Base-by-base conservation (phyloP, 345 rosid species). In the Linum tenue region DNA sequence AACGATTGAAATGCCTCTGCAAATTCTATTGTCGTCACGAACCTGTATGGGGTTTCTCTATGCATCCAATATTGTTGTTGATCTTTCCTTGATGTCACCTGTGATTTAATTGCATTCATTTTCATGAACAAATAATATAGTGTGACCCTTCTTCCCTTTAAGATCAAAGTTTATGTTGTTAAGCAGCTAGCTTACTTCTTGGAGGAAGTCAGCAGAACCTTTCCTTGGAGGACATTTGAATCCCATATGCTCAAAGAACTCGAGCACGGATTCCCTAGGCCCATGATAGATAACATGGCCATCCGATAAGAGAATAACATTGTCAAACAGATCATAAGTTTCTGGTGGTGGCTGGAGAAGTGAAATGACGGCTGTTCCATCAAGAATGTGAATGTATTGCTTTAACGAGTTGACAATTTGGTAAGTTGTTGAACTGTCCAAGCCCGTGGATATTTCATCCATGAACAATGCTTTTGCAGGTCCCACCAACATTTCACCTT, bases 401-500 rank as follows among this genome's bases (percentile, higher is more conserved):
- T 61, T 61, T 39, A 61, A 11, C 39, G 64, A 61, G 48, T 61
- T 61, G 2, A 61, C 64, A 39, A 61, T 61, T 39, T 61, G 64
- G 64, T 7, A 61, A 5, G 64, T 61, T 1, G 64, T 61, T 38
- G 64, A 61, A 40, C 64, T 61, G 35, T 61, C 64, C 48, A 61
- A 61, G 17, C 64, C 64, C 10, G 64, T 61, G n/a, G 64, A 61
- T 3, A 61, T 61, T 6, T 61, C 64, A 22, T 61, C 64, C 64
- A 61, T 61, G 35, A 61, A 61, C 22, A 61, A 42, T 40, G 64
- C 43, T 17, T 61, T 61, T 22, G 64, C n/a, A 5, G 64, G 64
- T 61, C 64, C 64, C 39, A 61, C 64, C 64, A 61, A 31, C 64
- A 61, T 61, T 22, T 61, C 64, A 5, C 64, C 64, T 61, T 14